Percentiles rank a stretch among this genome's conserved stretches.
phyloP scores from a whole-genome alignment of 306 rosid species.

The Medicago lupulina region DNA sequence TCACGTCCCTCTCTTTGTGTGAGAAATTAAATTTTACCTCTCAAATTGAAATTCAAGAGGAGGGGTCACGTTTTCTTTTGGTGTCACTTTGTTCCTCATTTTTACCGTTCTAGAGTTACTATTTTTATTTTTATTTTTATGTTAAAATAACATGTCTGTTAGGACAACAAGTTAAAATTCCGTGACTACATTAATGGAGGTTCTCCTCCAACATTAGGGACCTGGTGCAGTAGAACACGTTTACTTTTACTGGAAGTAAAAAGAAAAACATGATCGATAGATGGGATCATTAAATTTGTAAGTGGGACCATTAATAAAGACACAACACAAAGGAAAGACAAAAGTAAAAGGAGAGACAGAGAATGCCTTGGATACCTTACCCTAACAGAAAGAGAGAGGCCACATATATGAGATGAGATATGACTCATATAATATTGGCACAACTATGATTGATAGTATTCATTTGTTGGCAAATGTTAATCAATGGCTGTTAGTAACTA shows the following conservation, averaged over 20 bases:
- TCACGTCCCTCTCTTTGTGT: not conserved
- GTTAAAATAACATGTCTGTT: too few relatives aligned
- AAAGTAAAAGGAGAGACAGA: constrained; percentile 23
- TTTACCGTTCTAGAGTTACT: too few relatives aligned
- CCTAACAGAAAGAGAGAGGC: constrained; percentile 18
- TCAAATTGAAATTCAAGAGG: not conserved
- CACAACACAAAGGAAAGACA: constrained; percentile 11
- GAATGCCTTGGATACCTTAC: constrained; percentile 50
- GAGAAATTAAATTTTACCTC: not conserved
- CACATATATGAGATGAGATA: not conserved
- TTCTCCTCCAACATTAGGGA: not conserved
- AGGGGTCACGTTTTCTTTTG: not conserved
- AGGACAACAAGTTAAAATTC: not conserved
- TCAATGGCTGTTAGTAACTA: not conserved
- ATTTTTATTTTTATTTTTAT: too few relatives aligned
- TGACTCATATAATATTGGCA: not conserved
- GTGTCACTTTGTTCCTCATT: too few relatives aligned
- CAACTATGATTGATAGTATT: not conserved
- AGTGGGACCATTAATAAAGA: constrained; percentile 37
- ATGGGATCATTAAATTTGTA: constrained; percentile 4
- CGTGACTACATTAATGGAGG: constrained; percentile 10
- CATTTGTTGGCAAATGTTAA: not conserved
- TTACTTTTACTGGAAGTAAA: not conserved
- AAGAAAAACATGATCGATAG: not conserved
- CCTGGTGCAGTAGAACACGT: constrained; percentile 2